Base-by-base conservation (phyloP, 1,139 yeast genomes). In the Geotrichum cucujoidarum region DNA sequence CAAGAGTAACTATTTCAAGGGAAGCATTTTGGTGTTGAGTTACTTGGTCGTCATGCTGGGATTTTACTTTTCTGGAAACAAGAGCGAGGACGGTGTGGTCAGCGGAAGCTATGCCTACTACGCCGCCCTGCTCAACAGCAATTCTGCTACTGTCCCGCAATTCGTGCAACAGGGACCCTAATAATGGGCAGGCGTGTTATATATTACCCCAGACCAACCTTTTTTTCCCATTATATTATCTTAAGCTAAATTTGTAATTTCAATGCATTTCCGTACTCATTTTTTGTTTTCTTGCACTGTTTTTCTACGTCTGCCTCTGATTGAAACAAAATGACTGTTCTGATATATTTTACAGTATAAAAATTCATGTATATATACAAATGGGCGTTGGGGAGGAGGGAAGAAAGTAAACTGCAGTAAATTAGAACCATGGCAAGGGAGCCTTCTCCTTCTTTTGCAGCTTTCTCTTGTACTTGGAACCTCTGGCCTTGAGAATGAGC, bases 1-100 rank as follows among this genome's bases (percentile, higher is more conserved):
- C 1, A 90, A 90, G 62, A 84, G 95, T 32, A 92, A 94, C 63
- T 92, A 92, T 64, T 92, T 92, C 73, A 92, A 92, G 65, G 98
- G 99, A 1, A 83, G 92, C 16, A 88, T 94, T 55, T 72, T 94
- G 62, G 80, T 90, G 16, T 75, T 94, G 59, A 75, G 88, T 27
- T 92, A 92, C 63, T 62, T 80, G 20, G 92, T 88, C 33, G 81
- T 87, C 4, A 71, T 88, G 53, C 71, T 80, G 46, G 98, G 98
- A 1, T 90, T 90, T 64, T 89, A 81, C 73, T 81, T 83, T 61
- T 83, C 80, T 37, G 65, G 61, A 37, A 49, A 53, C 16, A 53
- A 52, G 16, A 51, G 37, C 20, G 44, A 40, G 10, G 45, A 35
- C 3, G 48, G 48, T 1, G 44, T 45, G 24, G n/a, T 42, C 14